Evolutionary conservation across 2,329 filamentous ascomycete genomes (phyloP), one percentile per base, ranked within the genome.

Genomic region (Boeremia exigua): DNA sequence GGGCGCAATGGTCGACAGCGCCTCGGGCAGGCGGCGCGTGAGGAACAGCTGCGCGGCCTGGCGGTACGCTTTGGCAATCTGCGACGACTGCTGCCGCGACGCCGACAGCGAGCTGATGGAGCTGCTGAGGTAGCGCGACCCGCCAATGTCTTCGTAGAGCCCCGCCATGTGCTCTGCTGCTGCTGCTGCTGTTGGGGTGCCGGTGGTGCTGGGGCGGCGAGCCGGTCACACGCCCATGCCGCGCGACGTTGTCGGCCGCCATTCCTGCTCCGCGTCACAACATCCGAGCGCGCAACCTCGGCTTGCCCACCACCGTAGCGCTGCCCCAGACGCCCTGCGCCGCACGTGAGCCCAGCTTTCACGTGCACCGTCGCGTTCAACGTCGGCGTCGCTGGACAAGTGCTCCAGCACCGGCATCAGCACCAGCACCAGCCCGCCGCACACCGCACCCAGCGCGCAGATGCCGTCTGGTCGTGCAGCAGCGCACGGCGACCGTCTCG

Each of bases 31-130:
- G 43, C 94, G 90, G 75, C 95, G 92, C 75, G 95, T 99, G 57
- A 99, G 84, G 78, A 96, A 99, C 23, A 98, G 85, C 62, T 95
- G 93, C 6, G 92, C 96, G 29, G 95, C 91, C 79, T 96, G 92
- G 63, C 94, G 91, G 79, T 98, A 98, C 28, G 90, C 90, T 77
- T 95, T 95, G 65, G 94, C 95, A 69, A 96, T 90, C 69, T 90
- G 86, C 44, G 86, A 88, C 39, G 87, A 82, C 33, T 83, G 82
- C 49, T 87, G 85, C 48, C 88, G 87, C 45, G 88, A 84, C 46
- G 86, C 86, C 27, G 86, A 84, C 44, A 91, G 80, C 54, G 87
- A 90, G 49, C 88, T 86, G 66, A 90, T 85, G 58, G 91, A 91
- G 53, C 86, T 85, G 37, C 88, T 85, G 58, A 87, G 80, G 58